Evolutionary conservation across 2,329 filamentous ascomycete species (phyloP).

Genomic region (Sporothrix mexicana): DNA sequence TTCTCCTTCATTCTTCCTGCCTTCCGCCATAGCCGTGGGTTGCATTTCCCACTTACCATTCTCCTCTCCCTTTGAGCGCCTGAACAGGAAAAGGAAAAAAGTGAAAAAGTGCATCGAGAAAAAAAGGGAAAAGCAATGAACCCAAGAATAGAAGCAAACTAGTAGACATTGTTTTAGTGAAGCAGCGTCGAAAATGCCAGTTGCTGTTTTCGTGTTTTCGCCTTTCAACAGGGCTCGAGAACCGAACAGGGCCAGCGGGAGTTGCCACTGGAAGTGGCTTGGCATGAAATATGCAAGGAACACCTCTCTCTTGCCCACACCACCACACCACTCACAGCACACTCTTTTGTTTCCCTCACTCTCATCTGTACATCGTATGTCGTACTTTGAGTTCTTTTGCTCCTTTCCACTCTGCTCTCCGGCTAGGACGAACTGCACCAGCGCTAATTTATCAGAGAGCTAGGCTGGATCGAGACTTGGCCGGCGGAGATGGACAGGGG

Average conservation of each 20-base stretch:
- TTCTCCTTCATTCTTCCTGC: background rate
- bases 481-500: conserved; percentile 20
- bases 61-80: background rate
- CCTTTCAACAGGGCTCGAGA: too few relatives aligned
- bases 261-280: conserved; percentile 30
- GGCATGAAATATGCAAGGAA: conserved; percentile 28
- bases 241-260: conserved; percentile 24
- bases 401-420: background rate
- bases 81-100: background rate
- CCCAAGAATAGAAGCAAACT: conserved; percentile 24
- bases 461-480: conserved; percentile 18
- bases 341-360: background rate
- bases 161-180: conserved; percentile 11
- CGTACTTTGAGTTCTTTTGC: background rate
- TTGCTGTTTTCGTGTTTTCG: conserved; percentile 3
- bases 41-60: conserved; percentile 4
- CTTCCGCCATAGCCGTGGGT: background rate
- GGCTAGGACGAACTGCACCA: background rate
- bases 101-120: background rate
- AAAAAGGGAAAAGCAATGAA: background rate
- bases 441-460: conserved; percentile 8
- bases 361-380: too few relatives aligned
- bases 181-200: background rate
- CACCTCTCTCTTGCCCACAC: background rate
- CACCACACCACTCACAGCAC: background rate